These are phyloP conservation scores for Lactifluus echinatus DNA, from an alignment of 768 basidiomycete genomes.

Conservation along the genomic window DNA sequence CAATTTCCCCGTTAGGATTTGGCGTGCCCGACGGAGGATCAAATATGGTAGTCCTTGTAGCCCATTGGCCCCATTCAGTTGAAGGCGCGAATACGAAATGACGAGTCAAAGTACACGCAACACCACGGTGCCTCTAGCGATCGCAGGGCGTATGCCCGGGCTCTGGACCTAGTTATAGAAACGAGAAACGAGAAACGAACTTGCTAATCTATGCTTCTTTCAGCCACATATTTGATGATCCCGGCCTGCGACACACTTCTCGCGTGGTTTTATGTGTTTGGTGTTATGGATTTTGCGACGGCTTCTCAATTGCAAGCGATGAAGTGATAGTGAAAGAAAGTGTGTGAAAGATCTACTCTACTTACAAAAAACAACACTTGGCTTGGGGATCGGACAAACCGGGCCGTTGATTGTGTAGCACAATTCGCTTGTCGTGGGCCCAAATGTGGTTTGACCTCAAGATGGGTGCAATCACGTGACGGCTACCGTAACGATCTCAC, in stretches of 20 bases:
- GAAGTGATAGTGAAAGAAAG: too few species aligned
- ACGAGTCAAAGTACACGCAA: not conserved
- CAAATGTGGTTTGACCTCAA: too few species aligned
- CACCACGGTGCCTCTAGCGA: not conserved
- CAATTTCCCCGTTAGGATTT: not conserved
- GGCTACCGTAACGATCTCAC: too few species aligned
- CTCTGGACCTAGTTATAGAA: not conserved
- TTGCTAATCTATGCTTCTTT: not conserved
- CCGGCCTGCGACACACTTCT: not conserved
- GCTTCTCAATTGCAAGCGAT: too few species aligned
- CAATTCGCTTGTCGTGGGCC: too few species aligned
- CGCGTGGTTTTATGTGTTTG: too few species aligned
- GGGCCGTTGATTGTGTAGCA: too few species aligned
- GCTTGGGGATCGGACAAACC: too few species aligned
- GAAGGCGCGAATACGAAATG: not conserved
- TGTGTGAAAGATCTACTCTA: too few species aligned
- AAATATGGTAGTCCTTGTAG: slow-evolving; percentile 4
- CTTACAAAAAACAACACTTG: too few species aligned
- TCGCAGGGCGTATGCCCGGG: not conserved
- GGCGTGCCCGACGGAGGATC: not conserved
- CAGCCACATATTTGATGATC: not conserved
- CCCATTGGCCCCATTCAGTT: not conserved
- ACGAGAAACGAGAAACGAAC: not conserved
- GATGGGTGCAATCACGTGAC: too few species aligned
- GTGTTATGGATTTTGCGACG: too few species aligned